phyloP scores from a whole-genome alignment of 169 alveolate genomes.

The Plasmodium yoelii region DNA sequence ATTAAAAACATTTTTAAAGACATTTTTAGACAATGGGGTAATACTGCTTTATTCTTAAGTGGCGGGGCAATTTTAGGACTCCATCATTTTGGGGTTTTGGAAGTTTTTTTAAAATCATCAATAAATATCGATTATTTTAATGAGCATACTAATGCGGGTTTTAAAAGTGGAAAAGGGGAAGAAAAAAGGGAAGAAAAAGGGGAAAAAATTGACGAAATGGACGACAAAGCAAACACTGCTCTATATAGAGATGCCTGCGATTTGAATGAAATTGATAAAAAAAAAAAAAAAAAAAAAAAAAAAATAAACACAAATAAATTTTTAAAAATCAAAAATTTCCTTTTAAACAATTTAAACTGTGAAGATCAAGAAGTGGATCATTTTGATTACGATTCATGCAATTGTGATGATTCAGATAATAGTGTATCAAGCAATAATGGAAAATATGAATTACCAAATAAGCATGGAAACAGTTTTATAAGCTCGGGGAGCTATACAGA shows the following conservation, averaged over 20 bases:
- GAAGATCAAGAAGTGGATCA: no score
- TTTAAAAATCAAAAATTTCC: conserved; percentile 12
- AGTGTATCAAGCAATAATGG: no score
- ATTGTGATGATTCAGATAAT: no score
- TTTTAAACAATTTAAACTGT: background rate
- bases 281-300: no score
- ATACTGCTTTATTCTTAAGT: conserved; percentile 82
- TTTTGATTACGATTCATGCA: no score
- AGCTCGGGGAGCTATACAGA: background rate
- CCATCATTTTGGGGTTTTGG: conserved; percentile 82
- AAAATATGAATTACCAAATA: background rate
- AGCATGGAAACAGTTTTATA: background rate
- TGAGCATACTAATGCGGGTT: background rate
- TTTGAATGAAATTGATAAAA: no score
- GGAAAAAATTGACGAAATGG: no score
- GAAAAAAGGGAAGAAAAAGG: background rate
- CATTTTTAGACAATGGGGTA: conserved; percentile 77
- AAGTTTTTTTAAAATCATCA: conserved; percentile 69
- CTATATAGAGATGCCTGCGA: no score
- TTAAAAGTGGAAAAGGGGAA: background rate
- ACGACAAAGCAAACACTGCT: no score
- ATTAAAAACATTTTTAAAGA: conserved; percentile 57
- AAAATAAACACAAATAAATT: conserved; percentile 12
- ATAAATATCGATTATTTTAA: conserved; percentile 44
- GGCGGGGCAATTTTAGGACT: conserved; percentile 83